Evolutionary conservation across 345 rosid species (phyloP), one percentile per base, ranked within the genome.

Genomic region (Lumnitzera littorea): DNA sequence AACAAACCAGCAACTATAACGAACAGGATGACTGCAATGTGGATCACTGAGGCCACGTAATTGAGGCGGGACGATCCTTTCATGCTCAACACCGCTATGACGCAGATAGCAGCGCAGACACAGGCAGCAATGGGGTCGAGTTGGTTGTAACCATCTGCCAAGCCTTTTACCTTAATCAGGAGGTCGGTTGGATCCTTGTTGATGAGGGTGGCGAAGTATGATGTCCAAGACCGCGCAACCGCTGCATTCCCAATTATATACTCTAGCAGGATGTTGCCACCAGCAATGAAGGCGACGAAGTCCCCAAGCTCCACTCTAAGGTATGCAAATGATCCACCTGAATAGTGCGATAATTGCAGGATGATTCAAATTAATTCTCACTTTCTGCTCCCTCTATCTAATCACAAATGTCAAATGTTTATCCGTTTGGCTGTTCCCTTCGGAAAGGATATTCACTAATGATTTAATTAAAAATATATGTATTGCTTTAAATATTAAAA

Each of bases 261-360:
- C 62, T 89, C 96, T 2, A 91, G 71, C 17, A 91, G 71, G 31
- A 91, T 87, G 81, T 91, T 91, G 52, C 94, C 98, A 2, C 89
- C 96, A 4, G 96, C 91, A 1, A 91, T 75, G 81, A 87, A 91
- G 25, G 96, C 95, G 68, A 85, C 63, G 75, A 91, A 91, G 68
- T 91, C 98, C 12, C 98, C 96, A 5, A 89, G 80, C 73, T 91
- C 98, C 36, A 91, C 86, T 67, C 96, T 74, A 15, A 78, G 53
- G 64, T 78, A 79, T 1, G 83, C 77, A 61, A 78, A 75, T n/a
- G 80, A 79, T 47, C 78, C 80, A 3, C 78, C 77, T 46, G 63
- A 57, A 2, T 0, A 2, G 0, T 1, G 46, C 12, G 8, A 53
- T 15, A 25, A 15, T 11, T 6, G 5, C 31, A 27, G 31, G 31